Evolutionary conservation across 202 grass and related monocot species (phyloP), one percentile per base, ranked within the genome.

Genomic region (Schoenoplectus triqueter): DNA sequence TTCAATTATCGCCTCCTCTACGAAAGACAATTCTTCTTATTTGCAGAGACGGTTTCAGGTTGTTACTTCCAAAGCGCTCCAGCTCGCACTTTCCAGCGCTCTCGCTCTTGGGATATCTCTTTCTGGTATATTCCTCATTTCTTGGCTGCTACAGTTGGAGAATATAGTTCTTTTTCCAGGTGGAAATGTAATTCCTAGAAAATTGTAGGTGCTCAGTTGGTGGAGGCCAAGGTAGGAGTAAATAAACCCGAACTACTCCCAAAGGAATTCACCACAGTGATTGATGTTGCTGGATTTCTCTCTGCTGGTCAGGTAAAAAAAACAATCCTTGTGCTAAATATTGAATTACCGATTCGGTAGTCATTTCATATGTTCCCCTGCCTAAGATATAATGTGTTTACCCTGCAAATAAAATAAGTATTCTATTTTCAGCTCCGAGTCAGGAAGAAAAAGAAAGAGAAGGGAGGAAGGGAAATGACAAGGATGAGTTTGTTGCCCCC

Each of bases 271-370:
- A 90, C 87, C 47, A 88, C 95, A 7, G 95, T 98, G 73, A 98
- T 98, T 50, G 92, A 98, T 88, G 92, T 95, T 22, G 91, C 95
- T 45, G 95, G 92, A 75, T 98, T 98, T 85, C 95, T 98, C 81
- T 98, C 92, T 51, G 66, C 91, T 44, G 92, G 95, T 49, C 95
- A 98, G 95, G 95, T 97, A 86, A 47, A 66, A 31, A 55, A 3
- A 69, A 57, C 9, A 54, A 19, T 69, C 18, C 18, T 67, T 83
- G 10, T 67, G 6, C 9, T 31, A 39, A 56, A 10, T 65, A 65
- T 81, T 64, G 22, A 80, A 17, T 40, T 80, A 10, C 62, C 11
- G 0, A 63, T 81, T 10, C 49, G 0, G 42, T 60, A 81, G 8
- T 66, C 6, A 8, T 68, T 67, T 69, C 18, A 3, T 78, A 59